Evolutionary conservation across 1,139 yeast species (phyloP).

Genomic region (Nakaseomyces bracarensis): DNA sequence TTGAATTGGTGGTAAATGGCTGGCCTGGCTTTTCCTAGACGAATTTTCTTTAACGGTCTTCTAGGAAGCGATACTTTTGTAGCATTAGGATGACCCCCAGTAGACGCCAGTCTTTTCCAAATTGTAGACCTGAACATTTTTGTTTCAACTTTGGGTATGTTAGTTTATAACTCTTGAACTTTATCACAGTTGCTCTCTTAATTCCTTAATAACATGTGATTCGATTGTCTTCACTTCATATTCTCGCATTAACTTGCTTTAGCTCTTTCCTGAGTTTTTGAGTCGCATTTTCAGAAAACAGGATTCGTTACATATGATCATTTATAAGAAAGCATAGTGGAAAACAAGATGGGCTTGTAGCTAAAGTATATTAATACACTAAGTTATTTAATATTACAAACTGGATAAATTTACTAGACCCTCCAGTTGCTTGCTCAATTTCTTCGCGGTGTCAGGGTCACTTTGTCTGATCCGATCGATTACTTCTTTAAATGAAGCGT

Average conservation of each 20-base stretch:
- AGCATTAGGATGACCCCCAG: conserved; percentile 25
- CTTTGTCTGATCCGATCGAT: conserved; percentile 34
- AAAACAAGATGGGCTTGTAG: too few species aligned
- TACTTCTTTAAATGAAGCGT: conserved; percentile 35
- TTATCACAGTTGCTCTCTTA: too few species aligned
- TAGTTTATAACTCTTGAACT: neutral
- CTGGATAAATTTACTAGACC: conserved; percentile 31
- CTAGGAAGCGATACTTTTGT: conserved; percentile 29
- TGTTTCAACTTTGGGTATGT: neutral
- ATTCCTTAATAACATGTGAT: too few species aligned
- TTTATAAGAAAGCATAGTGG: too few species aligned
- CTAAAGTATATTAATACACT: too few species aligned
- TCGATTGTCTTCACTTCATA: too few species aligned
- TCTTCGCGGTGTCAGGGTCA: conserved; percentile 35
- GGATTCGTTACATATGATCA: too few species aligned
- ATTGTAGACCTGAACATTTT: conserved; percentile 13
- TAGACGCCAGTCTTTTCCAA: conserved; percentile 22
- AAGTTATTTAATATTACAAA: neutral
- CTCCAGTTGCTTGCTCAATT: conserved; percentile 35
- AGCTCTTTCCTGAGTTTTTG: too few species aligned
- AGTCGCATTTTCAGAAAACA: too few species aligned
- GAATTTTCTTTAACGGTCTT: conserved; percentile 36
- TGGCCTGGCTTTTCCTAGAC: conserved; percentile 75
- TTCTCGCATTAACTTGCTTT: too few species aligned
- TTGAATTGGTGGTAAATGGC: conserved; percentile 88